Conservation (phyloP, 2,329 filamentous ascomycete genomes). For the Penicillium verrucosum region DNA sequence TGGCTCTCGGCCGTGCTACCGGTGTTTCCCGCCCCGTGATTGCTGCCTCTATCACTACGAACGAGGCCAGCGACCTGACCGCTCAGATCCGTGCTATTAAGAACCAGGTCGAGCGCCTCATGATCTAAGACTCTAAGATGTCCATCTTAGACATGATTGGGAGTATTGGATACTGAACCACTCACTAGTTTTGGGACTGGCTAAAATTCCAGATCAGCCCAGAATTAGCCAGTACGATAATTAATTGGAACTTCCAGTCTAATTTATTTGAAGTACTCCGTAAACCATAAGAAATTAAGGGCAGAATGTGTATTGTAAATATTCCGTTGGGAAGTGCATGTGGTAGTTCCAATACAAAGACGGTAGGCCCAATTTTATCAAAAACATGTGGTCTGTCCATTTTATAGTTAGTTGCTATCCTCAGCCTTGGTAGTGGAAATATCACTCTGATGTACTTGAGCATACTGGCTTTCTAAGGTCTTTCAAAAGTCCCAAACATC, state of each 20-base stretch:
- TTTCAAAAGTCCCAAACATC: neutral
- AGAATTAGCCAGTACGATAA: neutral
- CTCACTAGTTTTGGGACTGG: neutral
- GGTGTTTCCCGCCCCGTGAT: conserved; percentile 89
- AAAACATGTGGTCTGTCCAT: neutral
- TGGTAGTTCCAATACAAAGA: too few species aligned
- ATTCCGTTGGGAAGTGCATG: neutral
- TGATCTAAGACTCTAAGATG: neutral
- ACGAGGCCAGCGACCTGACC: conserved; percentile 83
- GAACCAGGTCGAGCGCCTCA: conserved; percentile 88
- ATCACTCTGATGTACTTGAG: neutral
- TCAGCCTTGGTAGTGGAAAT: neutral
- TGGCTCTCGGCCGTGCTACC: conserved; percentile 81
- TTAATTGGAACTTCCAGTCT: neutral
- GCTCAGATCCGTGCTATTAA: conserved; percentile 83
- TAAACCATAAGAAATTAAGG: neutral
- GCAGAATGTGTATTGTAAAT: neutral
- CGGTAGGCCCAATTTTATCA: neutral
- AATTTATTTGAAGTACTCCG: neutral
- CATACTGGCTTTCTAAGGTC: too few species aligned
- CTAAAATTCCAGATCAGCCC: neutral
- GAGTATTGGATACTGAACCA: neutral
- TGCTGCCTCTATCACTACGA: conserved; percentile 81
- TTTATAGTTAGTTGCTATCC: neutral
- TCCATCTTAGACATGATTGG: neutral